These are phyloP conservation scores for Tetrapisispora taiwanensis DNA, from an alignment of 805 yeast genomes.

Conservation along the genomic window DNA sequence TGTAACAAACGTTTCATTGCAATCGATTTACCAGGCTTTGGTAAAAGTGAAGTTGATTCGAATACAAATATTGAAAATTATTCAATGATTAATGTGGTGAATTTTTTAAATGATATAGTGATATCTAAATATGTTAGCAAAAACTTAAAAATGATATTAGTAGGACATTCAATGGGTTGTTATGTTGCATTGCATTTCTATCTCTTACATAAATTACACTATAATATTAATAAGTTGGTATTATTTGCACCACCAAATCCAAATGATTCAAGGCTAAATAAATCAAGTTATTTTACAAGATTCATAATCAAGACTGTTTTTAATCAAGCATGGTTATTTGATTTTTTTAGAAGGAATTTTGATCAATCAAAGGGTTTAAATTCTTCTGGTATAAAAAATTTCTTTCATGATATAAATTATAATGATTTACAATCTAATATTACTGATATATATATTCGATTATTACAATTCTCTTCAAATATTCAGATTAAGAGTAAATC, in stretches of 20 bases:
- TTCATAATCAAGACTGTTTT: slow-evolving; percentile 9
- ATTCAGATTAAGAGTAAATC: slow-evolving; percentile 23
- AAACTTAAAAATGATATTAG: not conserved
- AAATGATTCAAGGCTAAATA: slow-evolving; percentile 11
- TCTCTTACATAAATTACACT: slow-evolving; percentile 18
- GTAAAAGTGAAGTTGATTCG: slow-evolving; percentile 33
- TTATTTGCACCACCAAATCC: slow-evolving; percentile 43
- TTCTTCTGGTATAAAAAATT: slow-evolving; percentile 24
- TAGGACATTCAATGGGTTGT: slow-evolving; percentile 73
- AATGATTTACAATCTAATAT: not conserved
- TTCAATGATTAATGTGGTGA: slow-evolving; percentile 11
- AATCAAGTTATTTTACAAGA: slow-evolving; percentile 9
- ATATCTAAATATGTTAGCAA: not conserved
- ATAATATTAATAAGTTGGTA: slow-evolving; percentile 15
- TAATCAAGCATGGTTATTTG: slow-evolving; percentile 19
- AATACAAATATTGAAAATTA: slow-evolving; percentile 5
- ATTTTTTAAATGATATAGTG: not conserved
- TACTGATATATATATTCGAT: slow-evolving; percentile 11
- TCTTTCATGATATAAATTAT: slow-evolving; percentile 14
- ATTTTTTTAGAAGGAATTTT: slow-evolving; percentile 20
- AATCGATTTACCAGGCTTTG: slow-evolving; percentile 85
- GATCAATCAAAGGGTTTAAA: slow-evolving; percentile 25
- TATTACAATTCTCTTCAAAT: slow-evolving; percentile 25
- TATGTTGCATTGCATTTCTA: slow-evolving; percentile 41
- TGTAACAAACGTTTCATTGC: slow-evolving; percentile 56